These are phyloP conservation scores for Strobilomyces confusus DNA, from an alignment of 768 basidiomycete genomes.

Conservation along the genomic window DNA sequence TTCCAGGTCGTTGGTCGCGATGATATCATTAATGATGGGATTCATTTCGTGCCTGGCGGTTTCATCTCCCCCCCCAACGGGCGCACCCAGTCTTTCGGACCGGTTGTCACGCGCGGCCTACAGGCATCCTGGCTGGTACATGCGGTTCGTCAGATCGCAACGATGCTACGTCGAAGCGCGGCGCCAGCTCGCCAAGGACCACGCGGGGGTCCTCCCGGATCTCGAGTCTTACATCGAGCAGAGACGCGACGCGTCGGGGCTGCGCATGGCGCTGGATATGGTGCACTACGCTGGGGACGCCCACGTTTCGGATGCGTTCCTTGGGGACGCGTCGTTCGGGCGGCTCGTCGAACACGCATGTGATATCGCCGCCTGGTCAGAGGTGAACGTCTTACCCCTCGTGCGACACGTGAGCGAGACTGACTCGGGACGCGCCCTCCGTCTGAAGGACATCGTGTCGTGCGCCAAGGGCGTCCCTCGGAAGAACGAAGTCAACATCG, in stretches of 20 bases:
- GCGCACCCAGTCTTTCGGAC: slow-evolving; percentile 35
- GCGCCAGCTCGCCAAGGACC: slow-evolving; percentile 24
- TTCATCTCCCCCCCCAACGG: neutral
- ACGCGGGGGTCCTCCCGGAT: slow-evolving; percentile 29
- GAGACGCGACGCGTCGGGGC: slow-evolving; percentile 47
- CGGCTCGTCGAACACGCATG: slow-evolving; percentile 39
- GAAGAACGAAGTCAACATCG: slow-evolving; percentile 40
- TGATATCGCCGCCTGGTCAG: slow-evolving; percentile 51
- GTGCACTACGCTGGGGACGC: slow-evolving; percentile 51
- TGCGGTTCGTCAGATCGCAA: slow-evolving; percentile 39
- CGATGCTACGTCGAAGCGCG: slow-evolving; percentile 33
- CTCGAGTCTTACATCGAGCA: slow-evolving; percentile 46
- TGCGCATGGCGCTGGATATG: slow-evolving; percentile 47
- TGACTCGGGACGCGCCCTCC: no score
- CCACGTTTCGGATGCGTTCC: slow-evolving; percentile 30
- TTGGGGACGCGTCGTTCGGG: slow-evolving; percentile 25
- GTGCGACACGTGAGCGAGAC: neutral
- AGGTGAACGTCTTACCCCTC: slow-evolving; percentile 34
- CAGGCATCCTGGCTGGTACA: slow-evolving; percentile 38
- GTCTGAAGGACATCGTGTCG: slow-evolving; percentile 61
- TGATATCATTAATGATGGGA: slow-evolving; percentile 6
- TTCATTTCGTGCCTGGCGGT: slow-evolving; percentile 5
- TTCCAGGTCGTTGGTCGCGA: neutral
- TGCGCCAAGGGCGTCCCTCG: slow-evolving; percentile 45
- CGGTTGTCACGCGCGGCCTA: slow-evolving; percentile 34